These are phyloP conservation scores for Erodium chrysanthum DNA, from an alignment of 441 rosid species.

Conservation along the genomic window DNA sequence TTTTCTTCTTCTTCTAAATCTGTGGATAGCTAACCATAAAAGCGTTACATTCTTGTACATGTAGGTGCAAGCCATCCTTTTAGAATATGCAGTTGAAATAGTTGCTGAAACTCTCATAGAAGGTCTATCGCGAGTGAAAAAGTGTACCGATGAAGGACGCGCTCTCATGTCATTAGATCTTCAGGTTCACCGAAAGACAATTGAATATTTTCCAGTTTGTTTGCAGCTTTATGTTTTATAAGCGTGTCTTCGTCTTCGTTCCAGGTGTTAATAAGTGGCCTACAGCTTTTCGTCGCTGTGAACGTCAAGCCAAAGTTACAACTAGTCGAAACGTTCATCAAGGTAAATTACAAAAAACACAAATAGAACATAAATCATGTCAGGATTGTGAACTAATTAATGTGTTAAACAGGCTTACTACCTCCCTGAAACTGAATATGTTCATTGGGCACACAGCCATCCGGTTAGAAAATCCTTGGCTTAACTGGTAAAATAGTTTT, in stretches of 20 bases:
- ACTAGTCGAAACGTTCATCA: slow-evolving; percentile 68
- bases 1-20: not conserved
- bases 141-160: slow-evolving; percentile 89
- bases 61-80: slow-evolving; percentile 71
- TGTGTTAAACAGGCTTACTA: slow-evolving; percentile 60
- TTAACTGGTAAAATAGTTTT: not conserved
- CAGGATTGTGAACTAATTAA: not conserved
- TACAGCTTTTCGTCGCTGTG: slow-evolving; percentile 62
- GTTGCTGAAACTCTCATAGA: slow-evolving; percentile 88
- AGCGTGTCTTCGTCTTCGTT: slow-evolving; percentile 10
- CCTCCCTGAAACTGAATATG: slow-evolving; percentile 88
- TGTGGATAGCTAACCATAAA: slow-evolving; percentile 6
- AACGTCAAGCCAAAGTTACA: slow-evolving; percentile 73
- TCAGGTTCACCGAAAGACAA: slow-evolving; percentile 43
- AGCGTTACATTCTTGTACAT: slow-evolving; percentile 12
- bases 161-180: slow-evolving; percentile 90
- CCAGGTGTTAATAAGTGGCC: slow-evolving; percentile 85
- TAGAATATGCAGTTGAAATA: slow-evolving; percentile 77
- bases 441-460: slow-evolving; percentile 91
- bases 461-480: slow-evolving; percentile 44
- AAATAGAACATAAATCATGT: not conserved
- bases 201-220: not conserved
- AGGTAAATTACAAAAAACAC: slow-evolving; percentile 33
- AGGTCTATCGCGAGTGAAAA: slow-evolving; percentile 86
- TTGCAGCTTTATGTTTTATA: slow-evolving; percentile 2